Conservation (phyloP, 164 flowering plant genomes). For the Dillenia suffruticosa region DNA sequence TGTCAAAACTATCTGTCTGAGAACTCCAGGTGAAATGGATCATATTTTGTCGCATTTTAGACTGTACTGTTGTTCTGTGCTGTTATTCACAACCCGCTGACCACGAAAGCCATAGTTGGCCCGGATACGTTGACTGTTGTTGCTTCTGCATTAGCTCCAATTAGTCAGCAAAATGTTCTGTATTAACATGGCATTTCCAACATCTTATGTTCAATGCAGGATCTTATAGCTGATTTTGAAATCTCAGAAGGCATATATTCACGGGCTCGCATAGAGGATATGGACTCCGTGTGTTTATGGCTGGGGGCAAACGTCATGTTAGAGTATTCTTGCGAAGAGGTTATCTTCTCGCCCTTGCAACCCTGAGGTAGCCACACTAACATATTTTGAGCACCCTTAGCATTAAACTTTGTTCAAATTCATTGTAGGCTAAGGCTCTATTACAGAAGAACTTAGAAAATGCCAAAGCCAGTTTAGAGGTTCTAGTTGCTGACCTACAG, state of each 20-base stretch:
- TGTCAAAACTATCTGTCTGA: too few species aligned
- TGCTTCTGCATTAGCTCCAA: too few species aligned
- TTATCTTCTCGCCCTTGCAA: conserved; percentile 7
- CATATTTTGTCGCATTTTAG: too few species aligned
- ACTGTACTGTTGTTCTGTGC: too few species aligned
- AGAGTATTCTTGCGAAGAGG: conserved; percentile 82
- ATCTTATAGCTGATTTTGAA: conserved; percentile 81
- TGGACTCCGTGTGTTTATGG: conserved; percentile 87
- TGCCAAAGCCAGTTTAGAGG: conserved; percentile 92
- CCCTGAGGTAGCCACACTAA: too few species aligned
- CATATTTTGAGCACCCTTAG: too few species aligned
- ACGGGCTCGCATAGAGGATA: conserved; percentile 67
- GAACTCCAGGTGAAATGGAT: too few species aligned
- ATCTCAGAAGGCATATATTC: conserved; percentile 97
- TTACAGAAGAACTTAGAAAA: conserved; percentile 76
- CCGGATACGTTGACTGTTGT: too few species aligned
- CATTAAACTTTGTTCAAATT: neutral
- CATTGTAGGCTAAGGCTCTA: conserved; percentile 62
- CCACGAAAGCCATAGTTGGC: too few species aligned
- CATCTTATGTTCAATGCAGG: conserved; percentile 34
- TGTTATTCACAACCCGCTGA: too few species aligned
- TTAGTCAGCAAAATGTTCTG: too few species aligned
- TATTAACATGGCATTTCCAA: too few species aligned
- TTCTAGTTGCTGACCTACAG: conserved; percentile 68
- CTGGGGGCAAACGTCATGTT: conserved; percentile 99